Evolutionary conservation across 192 early-diverging fungal genomes (phyloP).

Genomic region (Coemansia sp.): DNA sequence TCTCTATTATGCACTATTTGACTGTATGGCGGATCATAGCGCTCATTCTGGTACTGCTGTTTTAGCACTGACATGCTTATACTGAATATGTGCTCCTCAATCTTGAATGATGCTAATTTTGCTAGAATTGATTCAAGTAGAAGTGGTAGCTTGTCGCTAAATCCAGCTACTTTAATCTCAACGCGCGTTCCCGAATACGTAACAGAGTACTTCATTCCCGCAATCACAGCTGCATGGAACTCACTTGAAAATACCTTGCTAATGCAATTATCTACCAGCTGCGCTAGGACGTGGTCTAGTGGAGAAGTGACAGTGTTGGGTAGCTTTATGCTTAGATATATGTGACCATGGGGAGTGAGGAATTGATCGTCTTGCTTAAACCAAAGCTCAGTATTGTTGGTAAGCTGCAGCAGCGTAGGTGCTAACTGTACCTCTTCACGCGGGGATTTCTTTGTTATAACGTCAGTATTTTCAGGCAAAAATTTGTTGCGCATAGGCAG

Average conservation of each 20-base stretch:
- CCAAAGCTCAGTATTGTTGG: conserved; percentile 65
- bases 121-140: conserved; percentile 66
- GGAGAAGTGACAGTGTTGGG: conserved; percentile 27
- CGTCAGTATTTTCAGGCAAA: conserved; percentile 32
- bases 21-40: background rate
- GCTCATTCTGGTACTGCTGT: conserved; percentile 2
- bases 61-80: background rate
- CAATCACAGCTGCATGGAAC: conserved; percentile 74
- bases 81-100: conserved; percentile 34
- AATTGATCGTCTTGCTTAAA: conserved; percentile 89
- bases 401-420: conserved; percentile 16
- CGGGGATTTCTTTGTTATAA: background rate
- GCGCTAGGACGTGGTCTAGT: conserved; percentile 58
- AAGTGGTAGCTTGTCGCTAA: conserved; percentile 74
- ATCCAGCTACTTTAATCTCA: conserved; percentile 66
- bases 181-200: conserved; percentile 61
- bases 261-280: conserved; percentile 67
- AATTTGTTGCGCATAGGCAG: conserved; percentile 12
- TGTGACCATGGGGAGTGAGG: conserved; percentile 74
- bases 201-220: conserved; percentile 68
- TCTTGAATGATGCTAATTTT: conserved; percentile 59
- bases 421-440: conserved; percentile 2
- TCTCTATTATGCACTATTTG: background rate
- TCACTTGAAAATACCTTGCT: conserved; percentile 75
- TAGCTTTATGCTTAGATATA: conserved; percentile 1